phyloP scores from a whole-genome alignment of 2,329 filamentous ascomycete genomes.

The Colletotrichum abscissum region DNA sequence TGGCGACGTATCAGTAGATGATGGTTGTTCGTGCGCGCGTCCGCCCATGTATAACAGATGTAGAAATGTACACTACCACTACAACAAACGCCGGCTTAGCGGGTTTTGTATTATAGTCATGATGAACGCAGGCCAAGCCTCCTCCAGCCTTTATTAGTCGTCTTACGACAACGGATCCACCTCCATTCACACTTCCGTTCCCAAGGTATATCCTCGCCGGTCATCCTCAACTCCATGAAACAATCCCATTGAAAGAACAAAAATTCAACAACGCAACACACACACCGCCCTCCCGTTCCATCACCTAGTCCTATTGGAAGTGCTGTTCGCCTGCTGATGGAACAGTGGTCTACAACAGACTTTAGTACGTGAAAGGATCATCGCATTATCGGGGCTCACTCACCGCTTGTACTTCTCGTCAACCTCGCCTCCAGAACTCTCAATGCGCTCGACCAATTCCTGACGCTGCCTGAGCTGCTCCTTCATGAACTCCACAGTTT shows the following conservation, averaged over 20 bases:
- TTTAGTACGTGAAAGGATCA: not conserved
- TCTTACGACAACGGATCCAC: not conserved
- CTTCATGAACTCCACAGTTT: conserved; percentile 74
- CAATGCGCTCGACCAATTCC: conserved; percentile 67
- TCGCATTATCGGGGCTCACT: conserved; percentile 35
- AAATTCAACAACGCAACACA: not conserved
- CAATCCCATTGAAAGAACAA: not conserved
- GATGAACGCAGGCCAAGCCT: conserved; percentile 6
- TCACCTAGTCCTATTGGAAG: conserved; percentile 12
- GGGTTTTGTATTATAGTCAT: not conserved
- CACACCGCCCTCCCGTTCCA: not conserved
- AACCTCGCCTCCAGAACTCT: conserved; percentile 68
- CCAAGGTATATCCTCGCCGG: not conserved
- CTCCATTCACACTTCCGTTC: not conserved
- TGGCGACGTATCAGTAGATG: conserved; percentile 59
- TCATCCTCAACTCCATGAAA: not conserved
- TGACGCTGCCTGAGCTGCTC: conserved; percentile 69
- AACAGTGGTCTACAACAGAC: not conserved
- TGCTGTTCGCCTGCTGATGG: conserved; percentile 13
- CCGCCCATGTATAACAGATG: conserved; percentile 13
- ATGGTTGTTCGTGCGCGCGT: not conserved
- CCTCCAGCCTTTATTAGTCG: not conserved
- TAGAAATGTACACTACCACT: conserved; percentile 25
- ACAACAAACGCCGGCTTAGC: not conserved
- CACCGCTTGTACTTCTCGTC: conserved; percentile 58